Base-by-base conservation (phyloP, 2,329 filamentous ascomycete genomes). In the Pyricularia sp. region DNA sequence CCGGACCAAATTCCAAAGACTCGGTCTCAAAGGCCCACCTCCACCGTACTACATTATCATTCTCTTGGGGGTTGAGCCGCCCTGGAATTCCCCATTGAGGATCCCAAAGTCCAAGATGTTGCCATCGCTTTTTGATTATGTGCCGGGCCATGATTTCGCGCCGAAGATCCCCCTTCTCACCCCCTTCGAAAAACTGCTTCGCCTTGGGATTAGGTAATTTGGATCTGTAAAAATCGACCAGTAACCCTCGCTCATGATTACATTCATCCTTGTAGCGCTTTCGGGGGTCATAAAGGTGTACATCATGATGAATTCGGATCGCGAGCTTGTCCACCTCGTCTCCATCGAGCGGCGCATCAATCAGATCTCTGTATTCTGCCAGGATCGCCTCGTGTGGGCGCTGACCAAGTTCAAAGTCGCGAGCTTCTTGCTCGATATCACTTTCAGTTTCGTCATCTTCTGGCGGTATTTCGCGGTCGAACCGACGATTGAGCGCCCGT, bases 41-140 rank as follows among this genome's bases (percentile, higher is more conserved):
- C 55, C 55, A 59, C 23, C 11, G 20, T n/a, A 14, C 7, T 25
- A 23, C 5, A 59, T 59, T n/a, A 59, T 59, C 55, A 10, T 59
- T 59, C 6, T 23, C 55, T 25, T 12, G 55, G 10, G 4, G 55
- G 55, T 59, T 59, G 55, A 14, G n/a, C 23, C 55, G 66, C 20
- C 66, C 42, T 5, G 66, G 55, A 28, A 68, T 11, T 1, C 42
- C 65, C 65, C 65, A 67, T 58, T 67, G 20, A 10, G 65, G 12
- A 28, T 67, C 30, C 65, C 65, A 67, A 26, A 67, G n/a, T 7
- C 65, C 65, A 14, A 67, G n/a, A 9, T 67, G 11, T 9, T 55
- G 7, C 65, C 65, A 67, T 9, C 42, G 65, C 23, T 50, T 20
- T 25, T 67, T 67, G 42, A 67, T 23, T 20, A 55, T 14, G 26